Evolutionary conservation across 2,329 filamentous ascomycete genomes (phyloP), one percentile per base, ranked within the genome.

Genomic region (Penicillium concentricum): DNA sequence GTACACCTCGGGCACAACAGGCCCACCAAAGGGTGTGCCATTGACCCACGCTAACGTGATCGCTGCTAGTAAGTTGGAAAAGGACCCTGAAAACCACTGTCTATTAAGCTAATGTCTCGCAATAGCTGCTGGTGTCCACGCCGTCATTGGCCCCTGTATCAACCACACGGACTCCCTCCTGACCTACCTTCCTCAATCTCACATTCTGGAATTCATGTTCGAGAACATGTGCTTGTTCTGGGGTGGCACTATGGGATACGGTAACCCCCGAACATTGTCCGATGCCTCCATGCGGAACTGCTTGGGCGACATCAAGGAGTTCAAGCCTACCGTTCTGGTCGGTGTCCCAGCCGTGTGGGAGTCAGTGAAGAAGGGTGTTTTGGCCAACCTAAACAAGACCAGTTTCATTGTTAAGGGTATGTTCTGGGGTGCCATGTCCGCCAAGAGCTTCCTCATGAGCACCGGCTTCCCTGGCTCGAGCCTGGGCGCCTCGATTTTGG

Each of bases 311-410:
- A 96, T 99, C 77, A 89, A 90, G 59, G 92, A 97, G 70, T 89
- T 97, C 72, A 84, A 84, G 66, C 94, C 94, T 1, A 95, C 92
- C 2, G 84, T 97, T 71, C 84, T 99, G 72, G 89, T 97, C 38
- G 94, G 94, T 73, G 94, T 99, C 3, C 94, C 94, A 2, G 92
- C 95, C 57, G 89, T 99, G 32, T 99, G 93, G 92, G 94, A 99
- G 78, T 92, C 91, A 1, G 89, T 99, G 68, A 93, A 92, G 81
- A 99, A 99, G 81, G 94, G 94, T 53, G 90, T 99, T 68, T 80
- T 93, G 62, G 78, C 80, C 67, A 91, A 92, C 75, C 87, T 97
- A 58, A 88, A 90, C 70, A 79, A 83, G 56, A 84, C 88, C 60
- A 87, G 87, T 68, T 75, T 82, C n/a, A 56, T 97, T 41, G 82